Evolutionary conservation across 2,329 filamentous ascomycete species (phyloP).

Genomic region (Trichophyton mentagrophytes): DNA sequence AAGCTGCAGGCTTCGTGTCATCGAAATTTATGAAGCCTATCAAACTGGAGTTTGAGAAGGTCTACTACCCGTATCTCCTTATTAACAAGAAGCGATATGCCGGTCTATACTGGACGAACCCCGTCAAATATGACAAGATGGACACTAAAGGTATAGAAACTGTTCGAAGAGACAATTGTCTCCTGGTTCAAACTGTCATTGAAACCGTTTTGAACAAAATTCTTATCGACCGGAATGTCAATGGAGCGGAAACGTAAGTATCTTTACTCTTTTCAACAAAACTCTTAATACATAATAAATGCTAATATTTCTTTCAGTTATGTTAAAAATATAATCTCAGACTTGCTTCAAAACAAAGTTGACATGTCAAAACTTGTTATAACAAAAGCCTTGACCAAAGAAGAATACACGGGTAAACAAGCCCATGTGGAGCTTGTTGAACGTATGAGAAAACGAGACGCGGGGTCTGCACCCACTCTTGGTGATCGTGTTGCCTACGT

Average conservation of each 20-base stretch:
- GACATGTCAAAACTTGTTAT: constrained; percentile 99
- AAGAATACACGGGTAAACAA: constrained; percentile 80
- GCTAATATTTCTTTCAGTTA: constrained; percentile 49
- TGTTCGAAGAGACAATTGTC: constrained; percentile 89
- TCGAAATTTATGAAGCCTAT: constrained; percentile 91
- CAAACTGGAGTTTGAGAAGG: constrained; percentile 98
- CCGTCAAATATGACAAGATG: constrained; percentile 97
- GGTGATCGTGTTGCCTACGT: constrained; percentile 97
- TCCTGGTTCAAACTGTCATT: constrained; percentile 90
- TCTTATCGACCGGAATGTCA: constrained; percentile 80
- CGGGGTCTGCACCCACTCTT: constrained; percentile 79
- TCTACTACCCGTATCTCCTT: constrained; percentile 92
- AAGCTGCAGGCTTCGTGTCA: constrained; percentile 79
- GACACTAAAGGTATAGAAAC: constrained; percentile 99
- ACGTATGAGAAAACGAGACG: constrained; percentile 93
- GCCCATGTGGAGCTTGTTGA: constrained; percentile 91
- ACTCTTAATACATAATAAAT: constrained; percentile 6
- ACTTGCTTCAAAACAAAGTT: constrained; percentile 90
- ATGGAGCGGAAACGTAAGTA: constrained; percentile 80
- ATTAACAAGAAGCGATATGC: constrained; percentile 99
- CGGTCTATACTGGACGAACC: constrained; percentile 91
- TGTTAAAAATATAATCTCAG: constrained; percentile 90
- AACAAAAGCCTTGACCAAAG: constrained; percentile 89
- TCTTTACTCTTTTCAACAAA: constrained; percentile 14
- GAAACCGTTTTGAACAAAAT: constrained; percentile 94